A percentile compares a stretch with the other conserved stretches of the same genome.
Conservation (phyloP, 2,329 filamentous ascomycete genomes). For the Colletotrichum filicis region DNA sequence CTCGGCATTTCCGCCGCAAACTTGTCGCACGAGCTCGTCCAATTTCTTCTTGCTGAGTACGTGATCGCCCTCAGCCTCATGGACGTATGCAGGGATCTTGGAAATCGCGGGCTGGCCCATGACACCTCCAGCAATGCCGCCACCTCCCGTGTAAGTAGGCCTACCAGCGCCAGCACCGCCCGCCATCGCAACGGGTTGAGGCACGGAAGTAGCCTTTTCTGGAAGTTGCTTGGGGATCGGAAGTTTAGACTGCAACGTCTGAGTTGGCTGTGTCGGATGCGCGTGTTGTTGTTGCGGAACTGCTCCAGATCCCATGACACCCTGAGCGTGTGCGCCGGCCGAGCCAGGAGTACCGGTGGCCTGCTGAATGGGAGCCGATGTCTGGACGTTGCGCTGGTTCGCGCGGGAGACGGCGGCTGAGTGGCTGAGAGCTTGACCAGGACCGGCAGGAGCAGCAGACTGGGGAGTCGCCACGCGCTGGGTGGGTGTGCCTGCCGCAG, state of each 20-base stretch:
- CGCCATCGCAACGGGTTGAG: conserved; percentile 77
- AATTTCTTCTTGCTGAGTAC: conserved; percentile 98
- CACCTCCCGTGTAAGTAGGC: conserved; percentile 86
- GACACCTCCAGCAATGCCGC: conserved; percentile 80
- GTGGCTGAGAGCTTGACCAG: conserved; percentile 57
- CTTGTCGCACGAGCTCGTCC: conserved; percentile 93
- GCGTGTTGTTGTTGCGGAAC: conserved; percentile 56
- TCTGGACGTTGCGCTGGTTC: conserved; percentile 49
- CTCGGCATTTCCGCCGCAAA: conserved; percentile 83
- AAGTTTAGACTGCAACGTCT: conserved; percentile 70
- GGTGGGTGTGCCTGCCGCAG: conserved; percentile 59
- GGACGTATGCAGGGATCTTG: conserved; percentile 83
- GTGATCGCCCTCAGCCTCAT: conserved; percentile 91
- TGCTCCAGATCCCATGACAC: conserved; percentile 45
- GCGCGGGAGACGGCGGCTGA: conserved; percentile 61
- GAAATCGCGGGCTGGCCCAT: conserved; percentile 88
- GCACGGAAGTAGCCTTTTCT: conserved; percentile 73
- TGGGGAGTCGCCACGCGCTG: conserved; percentile 65
- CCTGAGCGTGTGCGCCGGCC: conserved; percentile 43
- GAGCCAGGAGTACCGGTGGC: conserved; percentile 44
- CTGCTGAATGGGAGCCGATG: conserved; percentile 45
- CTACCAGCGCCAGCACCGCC: conserved; percentile 73
- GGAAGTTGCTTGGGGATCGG: conserved; percentile 84
- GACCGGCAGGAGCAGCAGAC: conserved; percentile 50
- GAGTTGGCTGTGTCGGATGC: conserved; percentile 55